Base-by-base conservation (phyloP, 2,329 filamentous ascomycete species). In the Aspergillus pseudoglaucus region DNA sequence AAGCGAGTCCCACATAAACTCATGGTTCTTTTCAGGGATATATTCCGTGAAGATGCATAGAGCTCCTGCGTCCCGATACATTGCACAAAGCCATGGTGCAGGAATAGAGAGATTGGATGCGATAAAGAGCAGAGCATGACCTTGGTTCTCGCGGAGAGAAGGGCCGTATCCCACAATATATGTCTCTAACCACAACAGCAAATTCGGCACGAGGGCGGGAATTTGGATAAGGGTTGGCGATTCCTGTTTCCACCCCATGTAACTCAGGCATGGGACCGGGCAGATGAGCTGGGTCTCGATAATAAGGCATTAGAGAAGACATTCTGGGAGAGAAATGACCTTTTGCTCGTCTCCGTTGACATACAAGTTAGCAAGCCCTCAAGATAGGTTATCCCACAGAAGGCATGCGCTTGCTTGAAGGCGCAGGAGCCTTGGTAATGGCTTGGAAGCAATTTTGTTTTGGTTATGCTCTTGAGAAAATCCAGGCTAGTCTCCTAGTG, bases 101-200 rank as follows among this genome's bases (percentile, higher is more conserved):
- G 52, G 15, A 42, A 55, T 55, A 20, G 47, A 40, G 44, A 56
- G 55, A 9, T 22, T 37, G 39, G 53, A 8, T 50, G 57, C 53
- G 48, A 56, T 37, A 42, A 57, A 57, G 30, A 56, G 39, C 38
- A 57, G 47, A 54, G 56, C 47, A 51, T 57, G 45, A 42, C 54
- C 56, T 47, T 59, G 53, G 44, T 57, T 56, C 48, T 58, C 54
- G 22, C 48, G 48, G 40, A 58, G 47, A 47, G 50, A 42, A 3
- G 53, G 44, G 46, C 54, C 53, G 41, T 58, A 57, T 54, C 55
- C 57, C 44, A 55, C 54, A 44, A 53, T 52, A 47, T 53, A 56
- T 48, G 32, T 56, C 47, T 48, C 52, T 48, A 33, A 58, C 51
- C 18, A 58, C 52, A 35, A 58, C 55, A 3, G 56, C 14, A 46